Evolutionary conservation across 2,329 filamentous ascomycete species (phyloP).

Genomic region (Beauveria rudraprayagi): DNA sequence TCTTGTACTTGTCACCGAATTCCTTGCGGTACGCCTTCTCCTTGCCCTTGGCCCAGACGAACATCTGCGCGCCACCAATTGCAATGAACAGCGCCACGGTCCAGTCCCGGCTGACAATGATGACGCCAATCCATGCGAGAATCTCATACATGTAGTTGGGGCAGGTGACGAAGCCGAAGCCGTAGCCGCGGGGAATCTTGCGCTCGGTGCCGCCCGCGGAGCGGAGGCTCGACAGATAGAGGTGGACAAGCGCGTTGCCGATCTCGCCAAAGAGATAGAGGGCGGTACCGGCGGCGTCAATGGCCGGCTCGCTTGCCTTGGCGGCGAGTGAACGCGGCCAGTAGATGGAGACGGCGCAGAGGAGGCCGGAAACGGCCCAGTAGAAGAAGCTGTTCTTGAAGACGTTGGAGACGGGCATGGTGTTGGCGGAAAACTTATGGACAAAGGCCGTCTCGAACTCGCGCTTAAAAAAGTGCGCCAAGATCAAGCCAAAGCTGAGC

Average conservation of each 20-base stretch:
- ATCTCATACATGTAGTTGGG: slow-evolving; percentile 97
- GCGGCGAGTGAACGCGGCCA: slow-evolving; percentile 63
- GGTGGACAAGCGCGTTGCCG: slow-evolving; percentile 72
- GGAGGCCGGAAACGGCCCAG: slow-evolving; percentile 74
- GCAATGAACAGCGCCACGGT: slow-evolving; percentile 68
- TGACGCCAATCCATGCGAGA: slow-evolving; percentile 76
- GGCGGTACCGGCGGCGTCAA: slow-evolving; percentile 61
- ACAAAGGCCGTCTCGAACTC: slow-evolving; percentile 91
- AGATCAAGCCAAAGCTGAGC: slow-evolving; percentile 65
- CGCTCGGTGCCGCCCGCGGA: slow-evolving; percentile 74
- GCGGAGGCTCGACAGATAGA: slow-evolving; percentile 69
- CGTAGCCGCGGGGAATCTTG: slow-evolving; percentile 78
- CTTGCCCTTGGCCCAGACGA: slow-evolving; percentile 81
- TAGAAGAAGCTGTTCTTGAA: slow-evolving; percentile 95
- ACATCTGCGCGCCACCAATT: slow-evolving; percentile 73
- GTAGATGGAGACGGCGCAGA: slow-evolving; percentile 82
- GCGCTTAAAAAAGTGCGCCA: slow-evolving; percentile 85
- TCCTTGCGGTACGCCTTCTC: slow-evolving; percentile 83
- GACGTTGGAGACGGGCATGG: slow-evolving; percentile 86
- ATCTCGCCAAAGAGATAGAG: slow-evolving; percentile 73
- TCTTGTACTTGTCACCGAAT: slow-evolving; percentile 91
- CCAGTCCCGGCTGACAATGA: slow-evolving; percentile 71
- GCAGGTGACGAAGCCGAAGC: slow-evolving; percentile 82
- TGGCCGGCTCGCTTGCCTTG: slow-evolving; percentile 32
- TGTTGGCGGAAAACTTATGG: slow-evolving; percentile 89